Evolutionary conservation across 805 yeast genomes (phyloP).

Genomic region (Yamadazyma insecticola): DNA sequence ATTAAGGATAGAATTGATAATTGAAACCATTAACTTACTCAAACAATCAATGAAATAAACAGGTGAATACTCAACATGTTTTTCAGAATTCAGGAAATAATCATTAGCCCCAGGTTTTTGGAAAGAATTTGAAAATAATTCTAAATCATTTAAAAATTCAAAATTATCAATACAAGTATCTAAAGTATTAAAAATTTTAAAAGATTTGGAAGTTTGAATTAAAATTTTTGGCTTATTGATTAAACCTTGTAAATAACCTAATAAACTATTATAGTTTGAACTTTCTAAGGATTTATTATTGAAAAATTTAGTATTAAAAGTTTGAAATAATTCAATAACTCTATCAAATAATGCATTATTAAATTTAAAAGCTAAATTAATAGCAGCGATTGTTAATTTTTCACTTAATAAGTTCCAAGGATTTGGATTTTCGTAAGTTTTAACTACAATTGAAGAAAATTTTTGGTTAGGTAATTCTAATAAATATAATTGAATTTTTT

Average conservation of each 20-base stretch:
- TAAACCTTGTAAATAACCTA: slow-evolving; percentile 33
- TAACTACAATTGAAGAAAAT: slow-evolving; percentile 35
- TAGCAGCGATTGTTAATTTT: slow-evolving; percentile 29
- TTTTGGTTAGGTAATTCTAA: slow-evolving; percentile 40
- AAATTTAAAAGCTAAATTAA: slow-evolving; percentile 23
- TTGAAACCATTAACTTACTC: slow-evolving; percentile 31
- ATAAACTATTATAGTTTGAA: slow-evolving; percentile 30
- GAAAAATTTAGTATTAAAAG: slow-evolving; percentile 25
- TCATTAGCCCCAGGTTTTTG: too few species aligned
- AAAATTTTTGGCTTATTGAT: slow-evolving; percentile 23
- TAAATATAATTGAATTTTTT: slow-evolving; percentile 44
- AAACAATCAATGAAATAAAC: slow-evolving; percentile 29
- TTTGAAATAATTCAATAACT: slow-evolving; percentile 22
- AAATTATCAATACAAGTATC: slow-evolving; percentile 34
- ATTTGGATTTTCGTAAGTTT: slow-evolving; percentile 18
- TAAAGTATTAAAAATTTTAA: slow-evolving; percentile 27
- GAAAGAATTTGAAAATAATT: slow-evolving; percentile 27
- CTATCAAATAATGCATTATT: slow-evolving; percentile 16
- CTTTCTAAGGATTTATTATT: slow-evolving; percentile 15
- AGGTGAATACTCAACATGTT: slow-evolving; percentile 26
- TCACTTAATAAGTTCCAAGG: slow-evolving; percentile 36
- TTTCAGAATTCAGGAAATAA: slow-evolving; percentile 9
- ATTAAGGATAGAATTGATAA: slow-evolving; percentile 26
- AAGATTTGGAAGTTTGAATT: slow-evolving; percentile 15
- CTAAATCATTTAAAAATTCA: slow-evolving; percentile 34